Evolutionary conservation across 2,329 filamentous ascomycete species (phyloP), one percentile per base, ranked within the genome.

Genomic region (Aspergillus sclerotialis): DNA sequence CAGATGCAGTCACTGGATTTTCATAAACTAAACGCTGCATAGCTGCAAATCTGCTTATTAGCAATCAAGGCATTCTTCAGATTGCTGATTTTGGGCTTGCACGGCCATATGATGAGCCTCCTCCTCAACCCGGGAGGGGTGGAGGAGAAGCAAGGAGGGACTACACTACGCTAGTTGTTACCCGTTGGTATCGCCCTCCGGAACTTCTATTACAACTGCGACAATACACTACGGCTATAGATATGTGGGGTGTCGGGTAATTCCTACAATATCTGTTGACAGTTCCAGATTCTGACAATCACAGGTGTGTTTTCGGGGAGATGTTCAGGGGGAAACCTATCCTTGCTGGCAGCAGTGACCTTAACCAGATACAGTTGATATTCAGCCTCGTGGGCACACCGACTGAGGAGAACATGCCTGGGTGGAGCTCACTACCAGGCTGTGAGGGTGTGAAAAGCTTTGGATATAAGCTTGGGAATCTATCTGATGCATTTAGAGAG

Each of bases 81-180:
- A 96, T 98, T 62, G 92, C 88, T 27, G 92, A 98, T 68, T 98
- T 98, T 52, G 92, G 92, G 49, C 75, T 98, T 21, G 92, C 92
- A 6, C 76, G 92, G 52, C 85, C 94, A 51, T 98, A 94, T 57
- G 88, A 95, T 43, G 92, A 93, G 28, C 73, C 76, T 1, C 78
- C 82, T 4, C 92, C 92, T 3, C 75, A 78, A 37, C 69, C 84
- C 15, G 88, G 88, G 1, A 75, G 74, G 39, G 84, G 88, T 24
- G 86, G 86, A 42, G 90, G 92, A 28, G 83, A 90, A 36, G 89
- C 89, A 1, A 78, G 76, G 37, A 76, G 89, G 53, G 89, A 96
- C 44, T 98, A 98, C 63, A 98, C 92, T 4, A 88, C 84, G n/a
- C 69, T 96, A 10, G 92, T 98, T 12, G 92, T 98, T 8, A 98